A percentile compares a stretch with the other conserved stretches of the same genome.
These are phyloP conservation scores for Brettanomyces bruxellensis DNA, from an alignment of 805 yeast genomes.

Conservation along the genomic window DNA sequence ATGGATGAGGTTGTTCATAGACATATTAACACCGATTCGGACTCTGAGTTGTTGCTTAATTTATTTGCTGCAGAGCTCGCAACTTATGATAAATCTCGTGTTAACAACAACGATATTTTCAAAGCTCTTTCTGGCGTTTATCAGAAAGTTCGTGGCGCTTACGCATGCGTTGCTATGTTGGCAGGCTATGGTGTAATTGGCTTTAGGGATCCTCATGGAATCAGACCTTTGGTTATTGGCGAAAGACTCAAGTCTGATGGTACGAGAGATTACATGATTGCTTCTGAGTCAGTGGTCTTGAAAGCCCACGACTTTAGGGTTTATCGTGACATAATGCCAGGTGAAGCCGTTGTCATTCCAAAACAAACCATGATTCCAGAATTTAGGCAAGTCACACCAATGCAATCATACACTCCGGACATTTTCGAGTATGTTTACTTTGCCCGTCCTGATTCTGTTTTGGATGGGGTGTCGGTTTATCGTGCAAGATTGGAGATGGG, in stretches of 20 bases:
- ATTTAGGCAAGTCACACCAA: conserved; percentile 76
- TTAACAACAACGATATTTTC: conserved; percentile 83
- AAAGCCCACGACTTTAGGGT: conserved; percentile 81
- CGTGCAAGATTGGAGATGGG: conserved; percentile 94
- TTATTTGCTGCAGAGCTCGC: conserved; percentile 89
- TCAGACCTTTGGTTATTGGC: conserved; percentile 84
- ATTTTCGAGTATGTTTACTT: conserved; percentile 95
- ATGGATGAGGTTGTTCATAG: conserved; percentile 93
- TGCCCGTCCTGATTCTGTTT: conserved; percentile 93
- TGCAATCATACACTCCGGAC: conserved; percentile 81
- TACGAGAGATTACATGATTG: conserved; percentile 79
- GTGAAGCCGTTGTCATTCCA: conserved; percentile 92
- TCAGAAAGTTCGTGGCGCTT: conserved; percentile 85
- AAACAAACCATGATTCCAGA: conserved; percentile 66
- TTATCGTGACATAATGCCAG: conserved; percentile 81
- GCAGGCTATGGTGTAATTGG: conserved; percentile 96
- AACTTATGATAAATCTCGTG: conserved; percentile 85
- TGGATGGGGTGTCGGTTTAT: conserved; percentile 96
- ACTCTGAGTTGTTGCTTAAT: conserved; percentile 83
- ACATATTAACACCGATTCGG: conserved; percentile 95
- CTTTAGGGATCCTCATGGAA: conserved; percentile 95
- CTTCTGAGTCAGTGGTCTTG: conserved; percentile 90
- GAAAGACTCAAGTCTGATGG: conserved; percentile 69
- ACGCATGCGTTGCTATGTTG: conserved; percentile 88
- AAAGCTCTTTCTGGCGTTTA: conserved; percentile 78